Base-by-base conservation (phyloP, 441 rosid species). In the Mallotus repandus region DNA sequence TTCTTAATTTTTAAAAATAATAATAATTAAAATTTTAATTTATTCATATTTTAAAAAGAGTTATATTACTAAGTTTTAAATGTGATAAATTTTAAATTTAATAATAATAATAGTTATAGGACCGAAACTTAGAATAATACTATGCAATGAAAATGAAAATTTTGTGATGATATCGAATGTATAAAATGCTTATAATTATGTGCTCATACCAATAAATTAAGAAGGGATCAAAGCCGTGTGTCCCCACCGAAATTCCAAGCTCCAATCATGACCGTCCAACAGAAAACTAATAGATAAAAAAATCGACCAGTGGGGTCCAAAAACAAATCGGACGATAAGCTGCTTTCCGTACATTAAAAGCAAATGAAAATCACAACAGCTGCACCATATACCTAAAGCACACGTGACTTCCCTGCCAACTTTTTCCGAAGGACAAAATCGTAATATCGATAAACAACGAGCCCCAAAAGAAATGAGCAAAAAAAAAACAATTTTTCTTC, bases 371-470 rank as follows among this genome's bases (percentile, higher is more conserved):
- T 38, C 41, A 38, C 41, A 6, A 38, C 41, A 38, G 6, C 41
- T 4, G 7, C 41, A 38, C 41, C 77, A 78, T 63, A 46, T 65
- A 69, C 68, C 61, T 70, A 46, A 22, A 4, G 6, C 29, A 35
- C 81, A 81, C 87, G 84, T 80, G 88, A 55, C 50, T 7, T 14
- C 12, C 9, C 48, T 4, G 5, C 52, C 55, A 49, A 50, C 45
- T 73, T 53, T 21, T 45, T 11, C 1, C 3, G 32, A 50, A n/a
- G 96, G 88, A 57, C 63, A 86, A 68, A 75, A 18, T 6, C 0
- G 89, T 80, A 70, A 84, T 75, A 70, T 54, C 74, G 4, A 5
- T 13, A 56, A 14, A 45, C 54, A 57, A 66, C 53, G 60, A 13
- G 6, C 1, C 56, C 56, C 12, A 53, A 2, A 15, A 53, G n/a